A percentile compares a stretch with the other conserved stretches of the same genome.
These are phyloP conservation scores for Lentinus tigrinus DNA, from an alignment of 768 basidiomycete genomes.

Conservation along the genomic window DNA sequence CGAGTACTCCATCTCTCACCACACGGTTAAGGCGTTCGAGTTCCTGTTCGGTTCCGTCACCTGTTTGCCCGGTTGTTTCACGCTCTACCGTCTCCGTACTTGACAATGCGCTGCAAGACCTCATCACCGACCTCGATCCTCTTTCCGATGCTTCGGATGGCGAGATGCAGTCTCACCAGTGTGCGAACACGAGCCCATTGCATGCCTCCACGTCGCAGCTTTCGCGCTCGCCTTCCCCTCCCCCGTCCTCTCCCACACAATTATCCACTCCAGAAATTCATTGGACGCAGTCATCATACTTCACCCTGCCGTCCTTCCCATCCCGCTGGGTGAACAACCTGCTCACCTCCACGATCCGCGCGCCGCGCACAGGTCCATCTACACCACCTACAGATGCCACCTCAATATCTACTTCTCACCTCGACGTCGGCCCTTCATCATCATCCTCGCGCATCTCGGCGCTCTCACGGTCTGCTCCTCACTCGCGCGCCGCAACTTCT, in stretches of 20 bases:
- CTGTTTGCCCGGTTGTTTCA: constrained; percentile 98
- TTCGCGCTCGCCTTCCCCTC: constrained; percentile 31
- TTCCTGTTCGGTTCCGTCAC: constrained; percentile 96
- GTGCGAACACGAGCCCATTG: not conserved
- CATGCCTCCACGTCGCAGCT: constrained; percentile 26
- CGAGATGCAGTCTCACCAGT: constrained; percentile 16
- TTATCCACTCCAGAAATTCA: constrained; percentile 35
- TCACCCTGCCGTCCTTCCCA: constrained; percentile 45
- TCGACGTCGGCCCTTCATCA: not conserved
- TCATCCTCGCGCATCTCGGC: constrained; percentile 7
- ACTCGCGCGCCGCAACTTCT: constrained; percentile 12
- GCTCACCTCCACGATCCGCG: constrained; percentile 27
- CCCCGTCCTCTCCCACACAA: constrained; percentile 30
- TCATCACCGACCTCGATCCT: constrained; percentile 35
- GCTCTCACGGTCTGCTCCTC: constrained; percentile 11
- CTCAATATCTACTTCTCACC: not conserved
- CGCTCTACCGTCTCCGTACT: constrained; percentile 91
- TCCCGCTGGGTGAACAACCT: constrained; percentile 53
- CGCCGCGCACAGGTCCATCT: constrained; percentile 3
- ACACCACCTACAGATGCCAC: not conserved
- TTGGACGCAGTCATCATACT: constrained; percentile 38
- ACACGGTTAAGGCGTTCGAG: constrained; percentile 98
- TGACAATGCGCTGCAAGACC: not conserved
- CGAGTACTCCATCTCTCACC: constrained; percentile 99
- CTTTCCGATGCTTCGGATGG: constrained; percentile 12